Base-by-base conservation (phyloP, 805 yeast genomes). In the Suhomyces canberraensis region DNA sequence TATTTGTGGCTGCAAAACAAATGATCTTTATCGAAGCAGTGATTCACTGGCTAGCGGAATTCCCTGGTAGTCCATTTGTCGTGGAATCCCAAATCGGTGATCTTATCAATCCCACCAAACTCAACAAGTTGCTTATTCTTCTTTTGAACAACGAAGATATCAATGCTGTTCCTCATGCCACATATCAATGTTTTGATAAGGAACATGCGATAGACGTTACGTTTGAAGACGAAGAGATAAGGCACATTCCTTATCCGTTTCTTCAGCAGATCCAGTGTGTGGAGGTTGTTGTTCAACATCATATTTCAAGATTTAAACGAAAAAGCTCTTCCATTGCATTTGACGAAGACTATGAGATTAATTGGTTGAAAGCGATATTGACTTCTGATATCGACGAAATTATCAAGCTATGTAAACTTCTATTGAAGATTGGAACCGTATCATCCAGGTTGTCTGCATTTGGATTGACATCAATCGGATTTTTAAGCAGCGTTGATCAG, bases 1-100 rank as follows among this genome's bases (percentile, higher is more conserved):
- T n/a, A n/a, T n/a, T n/a, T n/a, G n/a, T n/a, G n/a, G n/a, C n/a
- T n/a, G n/a, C n/a, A n/a, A n/a, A n/a, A n/a, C n/a, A n/a, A n/a
- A n/a, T n/a, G 9, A 20, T 20, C 8, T 20, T 20, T 9, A 20
- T 20, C 9, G 22, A 20, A 11, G 46, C 58, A 1, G 33, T 48
- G 1, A 39, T 57, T 8, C 44, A 42, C 13, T 58, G 64, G 64
- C 32, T 58, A 11, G 41, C 50, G 2, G 48, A 46, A 29, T 45
- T 58, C 16, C 58, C 60, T 6, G 33, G 29, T 6, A 47, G 50
- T 17, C 50, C 53, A 3, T n/a, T 54, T 1, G 11, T 16, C 2
- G 27, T 39, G 9, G 31, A 35, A 11, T 29, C 43, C 2, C 25
- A 29, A 3, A 24, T 43, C 8, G 20, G 33, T 6, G 50, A 47